Evolutionary conservation across 805 yeast genomes (phyloP).

Genomic region (Metschnikowia reukaufii): DNA sequence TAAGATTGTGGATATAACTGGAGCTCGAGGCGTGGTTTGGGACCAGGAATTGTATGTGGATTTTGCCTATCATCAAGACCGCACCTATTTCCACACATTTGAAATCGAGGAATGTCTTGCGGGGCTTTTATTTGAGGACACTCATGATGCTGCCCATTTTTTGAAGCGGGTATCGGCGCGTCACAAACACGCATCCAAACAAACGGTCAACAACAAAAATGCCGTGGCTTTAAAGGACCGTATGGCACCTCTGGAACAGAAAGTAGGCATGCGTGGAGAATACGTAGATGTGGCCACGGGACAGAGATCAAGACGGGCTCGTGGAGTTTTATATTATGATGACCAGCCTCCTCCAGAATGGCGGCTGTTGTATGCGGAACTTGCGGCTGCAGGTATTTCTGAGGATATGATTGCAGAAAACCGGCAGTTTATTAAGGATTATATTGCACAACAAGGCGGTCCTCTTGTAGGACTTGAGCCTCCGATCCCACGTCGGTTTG

Average conservation of each 20-base stretch:
- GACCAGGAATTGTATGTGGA: conserved; percentile 92
- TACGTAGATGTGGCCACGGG: conserved; percentile 46
- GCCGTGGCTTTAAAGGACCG: conserved; percentile 75
- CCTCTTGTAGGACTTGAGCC: conserved; percentile 83
- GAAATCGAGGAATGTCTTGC: conserved; percentile 88
- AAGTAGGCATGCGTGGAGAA: conserved; percentile 68
- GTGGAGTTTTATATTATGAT: conserved; percentile 69
- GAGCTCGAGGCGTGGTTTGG: conserved; percentile 89
- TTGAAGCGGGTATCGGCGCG: conserved; percentile 71
- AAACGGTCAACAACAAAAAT: conserved; percentile 80
- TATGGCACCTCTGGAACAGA: conserved; percentile 23
- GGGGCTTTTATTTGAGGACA: conserved; percentile 87
- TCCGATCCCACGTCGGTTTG: conserved; percentile 61
- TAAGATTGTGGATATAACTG: conserved; percentile 81
- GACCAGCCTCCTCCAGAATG: conserved; percentile 82
- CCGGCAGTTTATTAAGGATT: conserved; percentile 76
- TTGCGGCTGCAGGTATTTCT: conserved; percentile 74
- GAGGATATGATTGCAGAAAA: conserved; percentile 90
- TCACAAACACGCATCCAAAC: conserved; percentile 82
- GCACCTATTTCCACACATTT: conserved; percentile 92
- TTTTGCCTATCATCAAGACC: conserved; percentile 88
- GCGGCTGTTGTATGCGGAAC: conserved; percentile 69
- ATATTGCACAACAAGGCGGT: conserved; percentile 71
- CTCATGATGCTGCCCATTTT: conserved; percentile 83
- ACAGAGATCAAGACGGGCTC: conserved; percentile 55